A percentile compares a stretch with the other conserved stretches of the same genome.
Conservation (phyloP, 2,329 filamentous ascomycete species). For the Aulographum hederae region DNA sequence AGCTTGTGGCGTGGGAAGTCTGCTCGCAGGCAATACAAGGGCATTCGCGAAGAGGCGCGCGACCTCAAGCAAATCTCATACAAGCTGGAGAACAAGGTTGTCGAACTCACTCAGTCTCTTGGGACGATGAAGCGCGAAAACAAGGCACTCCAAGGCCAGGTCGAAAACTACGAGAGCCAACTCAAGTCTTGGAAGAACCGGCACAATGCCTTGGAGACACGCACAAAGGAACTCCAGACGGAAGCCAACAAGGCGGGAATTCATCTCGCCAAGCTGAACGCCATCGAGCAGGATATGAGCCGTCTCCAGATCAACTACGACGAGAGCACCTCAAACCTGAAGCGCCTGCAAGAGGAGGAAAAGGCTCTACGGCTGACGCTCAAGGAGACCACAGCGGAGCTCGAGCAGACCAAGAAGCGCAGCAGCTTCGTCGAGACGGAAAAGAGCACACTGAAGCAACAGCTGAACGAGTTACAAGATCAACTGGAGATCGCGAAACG, state of each 20-base stretch:
- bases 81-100: conserved; percentile 98
- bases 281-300: conserved; percentile 91
- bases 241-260: conserved; percentile 98
- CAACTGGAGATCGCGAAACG: conserved; percentile 78
- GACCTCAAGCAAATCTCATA: conserved; percentile 99
- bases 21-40: conserved; percentile 76
- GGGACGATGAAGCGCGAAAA: conserved; percentile 90
- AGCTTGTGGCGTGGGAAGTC: conserved; percentile 76
- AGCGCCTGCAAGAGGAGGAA: conserved; percentile 89
- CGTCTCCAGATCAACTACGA: conserved; percentile 78
- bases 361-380: conserved; percentile 69
- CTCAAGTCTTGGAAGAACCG: conserved; percentile 91
- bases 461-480: conserved; percentile 78
- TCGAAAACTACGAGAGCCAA: conserved; percentile 91
- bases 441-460: conserved; percentile 69
- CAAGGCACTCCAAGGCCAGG: conserved; percentile 69
- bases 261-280: conserved; percentile 71
- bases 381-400: conserved; percentile 57
- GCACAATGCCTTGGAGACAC: conserved; percentile 74
- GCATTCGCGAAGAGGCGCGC: conserved; percentile 79
- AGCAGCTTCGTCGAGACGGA: conserved; percentile 67
- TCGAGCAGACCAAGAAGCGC: conserved; percentile 60
- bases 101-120: conserved; percentile 87
- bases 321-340: conserved; percentile 78
- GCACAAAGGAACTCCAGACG: conserved; percentile 83